These are phyloP conservation scores for Fragaria nilgerrensis DNA, from an alignment of 306 rosid genomes.

Conservation along the genomic window DNA sequence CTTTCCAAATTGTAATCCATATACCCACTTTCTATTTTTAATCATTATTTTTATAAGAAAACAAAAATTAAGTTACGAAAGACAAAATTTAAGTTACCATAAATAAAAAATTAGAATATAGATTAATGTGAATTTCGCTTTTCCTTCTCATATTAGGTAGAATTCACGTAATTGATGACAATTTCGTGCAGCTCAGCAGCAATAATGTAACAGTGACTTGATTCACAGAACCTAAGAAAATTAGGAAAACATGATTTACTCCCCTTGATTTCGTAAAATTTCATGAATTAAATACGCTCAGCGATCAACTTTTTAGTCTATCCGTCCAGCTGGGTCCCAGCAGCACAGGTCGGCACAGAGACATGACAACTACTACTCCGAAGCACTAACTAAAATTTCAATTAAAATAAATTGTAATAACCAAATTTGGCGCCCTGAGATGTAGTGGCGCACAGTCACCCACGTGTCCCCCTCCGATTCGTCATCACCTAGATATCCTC, in stretches of 20 bases:
- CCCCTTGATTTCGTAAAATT: not conserved
- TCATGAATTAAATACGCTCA: conserved; percentile 1
- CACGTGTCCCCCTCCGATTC: conserved; percentile 44
- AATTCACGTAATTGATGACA: too few species aligned
- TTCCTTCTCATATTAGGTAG: too few species aligned
- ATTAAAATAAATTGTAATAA: not conserved
- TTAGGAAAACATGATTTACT: not conserved
- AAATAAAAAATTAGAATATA: fast-evolving
- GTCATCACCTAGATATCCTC: conserved; percentile 53
- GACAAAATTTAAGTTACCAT: too few species aligned
- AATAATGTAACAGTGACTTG: too few species aligned
- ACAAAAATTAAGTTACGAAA: too few species aligned
- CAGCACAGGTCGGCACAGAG: conserved; percentile 63
- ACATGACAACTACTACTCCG: conserved; percentile 43
- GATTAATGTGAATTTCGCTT: too few species aligned
- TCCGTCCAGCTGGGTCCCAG: conserved; percentile 43
- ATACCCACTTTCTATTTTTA: too few species aligned
- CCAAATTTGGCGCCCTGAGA: conserved; percentile 12
- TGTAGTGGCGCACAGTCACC: conserved; percentile 37
- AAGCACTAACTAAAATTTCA: conserved; percentile 2
- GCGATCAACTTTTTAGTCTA: not conserved
- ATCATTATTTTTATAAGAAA: too few species aligned
- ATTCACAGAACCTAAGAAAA: not conserved
- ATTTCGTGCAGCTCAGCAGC: too few species aligned
- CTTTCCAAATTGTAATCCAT: too few species aligned